These are phyloP conservation scores for Inonotus hispidus DNA, from an alignment of 1,284 basidiomycete genomes.

Conservation along the genomic window DNA sequence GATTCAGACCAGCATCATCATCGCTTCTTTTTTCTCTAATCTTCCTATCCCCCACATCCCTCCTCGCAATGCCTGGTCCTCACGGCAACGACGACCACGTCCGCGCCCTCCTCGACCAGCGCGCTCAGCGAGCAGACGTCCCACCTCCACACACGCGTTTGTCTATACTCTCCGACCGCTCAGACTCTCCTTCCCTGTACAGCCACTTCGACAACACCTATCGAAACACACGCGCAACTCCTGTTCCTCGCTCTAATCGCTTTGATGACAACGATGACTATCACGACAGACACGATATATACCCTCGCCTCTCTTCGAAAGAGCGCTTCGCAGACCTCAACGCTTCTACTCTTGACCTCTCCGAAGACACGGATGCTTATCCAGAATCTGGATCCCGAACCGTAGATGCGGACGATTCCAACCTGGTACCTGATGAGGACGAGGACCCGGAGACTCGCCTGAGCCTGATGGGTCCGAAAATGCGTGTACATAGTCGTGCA, in stretches of 20 bases:
- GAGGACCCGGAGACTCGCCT: conserved; percentile 41
- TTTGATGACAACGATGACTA: conserved; percentile 23
- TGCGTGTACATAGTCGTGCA: conserved; percentile 72
- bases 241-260: conserved; percentile 27
- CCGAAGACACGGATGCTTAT: conserved; percentile 47
- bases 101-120: conserved; percentile 49
- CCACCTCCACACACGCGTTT: conserved; percentile 37
- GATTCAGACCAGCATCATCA: conserved; percentile 3
- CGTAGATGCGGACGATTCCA: conserved; percentile 24
- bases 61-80: conserved; percentile 22
- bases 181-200: conserved; percentile 66
- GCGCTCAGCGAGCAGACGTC: conserved; percentile 42
- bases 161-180: conserved; percentile 49
- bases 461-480: conserved; percentile 70
- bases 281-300: conserved; percentile 20
- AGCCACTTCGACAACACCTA: conserved; percentile 50
- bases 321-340: conserved; percentile 44
- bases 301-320: conserved; percentile 28
- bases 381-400: conserved; percentile 16
- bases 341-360: conserved; percentile 51
- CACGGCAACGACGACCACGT: conserved; percentile 41
- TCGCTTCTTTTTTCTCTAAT: conserved; percentile 14
- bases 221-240: conserved; percentile 25
- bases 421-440: conserved; percentile 29
- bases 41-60: conserved; percentile 15